A percentile compares a stretch with the other conserved stretches of the same genome.
Conservation (phyloP, 1,139 yeast genomes). For the Hemisphaericaspora lyxosophila region DNA sequence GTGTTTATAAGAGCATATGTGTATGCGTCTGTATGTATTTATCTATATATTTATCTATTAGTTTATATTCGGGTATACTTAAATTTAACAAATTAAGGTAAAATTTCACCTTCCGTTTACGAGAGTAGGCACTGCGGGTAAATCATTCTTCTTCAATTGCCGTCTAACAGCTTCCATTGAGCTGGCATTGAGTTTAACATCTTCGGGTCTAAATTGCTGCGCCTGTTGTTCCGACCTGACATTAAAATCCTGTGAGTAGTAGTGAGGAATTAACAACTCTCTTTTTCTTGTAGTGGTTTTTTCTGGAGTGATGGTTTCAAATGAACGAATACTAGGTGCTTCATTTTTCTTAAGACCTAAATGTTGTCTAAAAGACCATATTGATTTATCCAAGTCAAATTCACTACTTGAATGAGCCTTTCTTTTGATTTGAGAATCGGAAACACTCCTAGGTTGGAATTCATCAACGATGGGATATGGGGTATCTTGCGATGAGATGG, state of each 20-base stretch:
- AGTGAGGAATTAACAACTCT: neutral
- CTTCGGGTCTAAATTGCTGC: neutral
- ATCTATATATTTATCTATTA: no score
- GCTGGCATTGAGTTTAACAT: neutral
- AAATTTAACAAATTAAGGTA: neutral
- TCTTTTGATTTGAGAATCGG: constrained; percentile 4
- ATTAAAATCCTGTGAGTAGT: neutral
- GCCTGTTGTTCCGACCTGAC: neutral
- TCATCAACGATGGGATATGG: constrained; percentile 5
- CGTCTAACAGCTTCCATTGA: neutral
- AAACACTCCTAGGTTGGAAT: constrained; percentile 1
- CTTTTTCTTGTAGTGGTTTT: neutral
- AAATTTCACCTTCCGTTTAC: neutral
- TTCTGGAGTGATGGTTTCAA: neutral
- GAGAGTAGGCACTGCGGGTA: neutral
- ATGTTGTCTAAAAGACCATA: constrained; percentile 4
- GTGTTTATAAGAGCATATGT: no score
- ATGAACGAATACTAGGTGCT: neutral
- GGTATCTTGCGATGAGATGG: neutral
- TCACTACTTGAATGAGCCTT: constrained; percentile 12
- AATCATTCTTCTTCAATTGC: neutral
- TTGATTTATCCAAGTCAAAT: constrained; percentile 9
- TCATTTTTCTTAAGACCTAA: neutral
- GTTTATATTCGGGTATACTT: neutral
- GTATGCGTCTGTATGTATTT: no score